Conservation (phyloP, 108 stramenopile species). For the Conticribra weissflogii region DNA sequence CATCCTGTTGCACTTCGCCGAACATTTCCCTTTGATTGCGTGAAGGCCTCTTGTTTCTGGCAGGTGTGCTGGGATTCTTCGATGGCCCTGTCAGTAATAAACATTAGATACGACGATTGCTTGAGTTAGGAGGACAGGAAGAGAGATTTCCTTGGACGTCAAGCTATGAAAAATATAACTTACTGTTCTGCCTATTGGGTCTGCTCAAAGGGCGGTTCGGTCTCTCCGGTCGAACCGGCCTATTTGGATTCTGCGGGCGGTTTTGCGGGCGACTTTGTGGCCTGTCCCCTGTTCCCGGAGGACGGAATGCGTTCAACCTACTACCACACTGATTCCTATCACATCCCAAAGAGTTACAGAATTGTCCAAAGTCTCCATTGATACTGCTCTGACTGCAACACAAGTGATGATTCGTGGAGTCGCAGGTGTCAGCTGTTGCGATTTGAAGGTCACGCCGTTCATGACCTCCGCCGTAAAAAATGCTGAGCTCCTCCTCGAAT, state of each 20-base stretch:
- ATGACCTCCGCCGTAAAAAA: background rate
- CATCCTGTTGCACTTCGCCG: background rate
- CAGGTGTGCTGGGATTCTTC: background rate
- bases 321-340: background rate
- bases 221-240: background rate
- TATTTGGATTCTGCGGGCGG: background rate
- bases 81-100: background rate
- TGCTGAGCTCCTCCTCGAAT: background rate
- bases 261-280: background rate
- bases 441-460: background rate
- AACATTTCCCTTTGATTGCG: too few relatives aligned
- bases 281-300: background rate
- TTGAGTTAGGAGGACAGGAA: too few relatives aligned
- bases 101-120: too few relatives aligned
- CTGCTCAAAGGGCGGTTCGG: background rate
- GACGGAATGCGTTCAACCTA: constrained; percentile 1
- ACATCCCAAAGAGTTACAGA: constrained; percentile 12
- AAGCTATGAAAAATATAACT: background rate
- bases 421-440: background rate
- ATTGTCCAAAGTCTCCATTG: constrained; percentile 11
- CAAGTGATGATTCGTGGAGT: constrained; percentile 19
- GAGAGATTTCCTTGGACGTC: background rate
- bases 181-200: constrained; percentile 4
- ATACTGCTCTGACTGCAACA: constrained; percentile 16
- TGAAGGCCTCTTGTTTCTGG: background rate